phyloP scores from a whole-genome alignment of 768 basidiomycete species.

The Boletus sensibilis region DNA sequence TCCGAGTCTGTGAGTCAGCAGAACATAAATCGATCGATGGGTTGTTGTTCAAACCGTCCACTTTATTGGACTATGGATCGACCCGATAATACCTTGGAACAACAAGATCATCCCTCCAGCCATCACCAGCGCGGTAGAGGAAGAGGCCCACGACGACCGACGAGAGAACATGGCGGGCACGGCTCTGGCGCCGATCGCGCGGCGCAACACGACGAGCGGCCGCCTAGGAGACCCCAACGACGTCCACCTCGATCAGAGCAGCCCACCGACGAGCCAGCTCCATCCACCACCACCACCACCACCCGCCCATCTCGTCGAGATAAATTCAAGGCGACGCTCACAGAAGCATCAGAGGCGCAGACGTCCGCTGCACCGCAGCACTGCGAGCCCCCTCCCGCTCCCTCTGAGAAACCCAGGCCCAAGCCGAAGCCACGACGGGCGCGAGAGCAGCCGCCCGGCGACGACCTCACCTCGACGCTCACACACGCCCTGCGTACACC shows the following conservation, averaged over 20 bases:
- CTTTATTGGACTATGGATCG: constrained; percentile 9
- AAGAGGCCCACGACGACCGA: not conserved
- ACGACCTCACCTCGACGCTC: constrained; percentile 75
- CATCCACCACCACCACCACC: not conserved
- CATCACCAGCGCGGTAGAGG: constrained; percentile 4
- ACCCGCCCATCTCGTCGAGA: constrained; percentile 30
- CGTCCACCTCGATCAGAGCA: constrained; percentile 1
- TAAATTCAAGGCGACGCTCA: constrained; percentile 39
- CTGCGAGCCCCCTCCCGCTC: not conserved
- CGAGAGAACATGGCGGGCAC: not conserved
- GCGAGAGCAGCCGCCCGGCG: constrained; percentile 29
- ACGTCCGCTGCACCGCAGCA: not conserved
- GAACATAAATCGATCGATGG: not conserved
- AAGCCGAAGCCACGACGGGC: constrained; percentile 4
- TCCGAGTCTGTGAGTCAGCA: constrained; percentile 1
- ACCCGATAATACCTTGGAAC: not conserved
- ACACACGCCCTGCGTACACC: constrained; percentile 62
- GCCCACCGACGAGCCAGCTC: not conserved
- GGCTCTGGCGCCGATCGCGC: not conserved
- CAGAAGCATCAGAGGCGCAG: constrained; percentile 15
- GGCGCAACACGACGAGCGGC: not conserved
- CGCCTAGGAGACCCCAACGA: not conserved
- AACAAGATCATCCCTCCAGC: not conserved
- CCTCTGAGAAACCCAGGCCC: constrained; percentile 1
- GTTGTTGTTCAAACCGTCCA: not conserved